phyloP scores from a whole-genome alignment of 2,329 filamentous ascomycete species.

The Pseudogymnoascus sp. region DNA sequence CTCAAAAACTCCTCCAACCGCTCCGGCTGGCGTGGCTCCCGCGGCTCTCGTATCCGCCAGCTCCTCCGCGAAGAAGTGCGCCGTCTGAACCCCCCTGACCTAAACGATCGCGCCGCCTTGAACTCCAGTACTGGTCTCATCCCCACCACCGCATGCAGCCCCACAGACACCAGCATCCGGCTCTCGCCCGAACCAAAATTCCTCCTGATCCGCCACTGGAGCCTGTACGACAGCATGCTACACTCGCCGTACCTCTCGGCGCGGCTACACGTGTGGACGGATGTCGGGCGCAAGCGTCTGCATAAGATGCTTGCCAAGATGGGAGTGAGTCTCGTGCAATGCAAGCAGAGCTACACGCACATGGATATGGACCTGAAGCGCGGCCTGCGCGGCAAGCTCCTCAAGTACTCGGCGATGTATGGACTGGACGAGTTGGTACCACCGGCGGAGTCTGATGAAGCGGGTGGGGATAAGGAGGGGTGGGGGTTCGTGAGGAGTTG shows the following conservation, averaged over 20 bases:
- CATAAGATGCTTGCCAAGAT: slow-evolving; percentile 96
- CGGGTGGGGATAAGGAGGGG: slow-evolving; percentile 70
- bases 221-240: slow-evolving; percentile 95
- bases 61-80: slow-evolving; percentile 88
- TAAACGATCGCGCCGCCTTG: slow-evolving; percentile 49
- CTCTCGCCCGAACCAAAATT: slow-evolving; percentile 91
- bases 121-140: slow-evolving; percentile 73
- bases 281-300: slow-evolving; percentile 75
- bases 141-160: slow-evolving; percentile 77
- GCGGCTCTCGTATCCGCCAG: slow-evolving; percentile 76
- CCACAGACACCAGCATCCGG: slow-evolving; percentile 85
- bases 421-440: slow-evolving; percentile 91
- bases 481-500: slow-evolving; percentile 97
- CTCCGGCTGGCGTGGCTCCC: slow-evolving; percentile 71
- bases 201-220: slow-evolving; percentile 90
- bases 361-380: slow-evolving; percentile 98
- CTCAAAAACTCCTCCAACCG: slow-evolving; percentile 47
- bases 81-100: slow-evolving; percentile 74
- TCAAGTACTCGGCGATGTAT: slow-evolving; percentile 89
- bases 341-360: slow-evolving; percentile 91
- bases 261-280: slow-evolving; percentile 88
- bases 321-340: slow-evolving; percentile 89
- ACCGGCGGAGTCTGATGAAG: slow-evolving; percentile 62
- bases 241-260: slow-evolving; percentile 93
- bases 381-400: slow-evolving; percentile 71